Conservation (phyloP, 768 basidiomycete genomes). For the Suillus decipiens region DNA sequence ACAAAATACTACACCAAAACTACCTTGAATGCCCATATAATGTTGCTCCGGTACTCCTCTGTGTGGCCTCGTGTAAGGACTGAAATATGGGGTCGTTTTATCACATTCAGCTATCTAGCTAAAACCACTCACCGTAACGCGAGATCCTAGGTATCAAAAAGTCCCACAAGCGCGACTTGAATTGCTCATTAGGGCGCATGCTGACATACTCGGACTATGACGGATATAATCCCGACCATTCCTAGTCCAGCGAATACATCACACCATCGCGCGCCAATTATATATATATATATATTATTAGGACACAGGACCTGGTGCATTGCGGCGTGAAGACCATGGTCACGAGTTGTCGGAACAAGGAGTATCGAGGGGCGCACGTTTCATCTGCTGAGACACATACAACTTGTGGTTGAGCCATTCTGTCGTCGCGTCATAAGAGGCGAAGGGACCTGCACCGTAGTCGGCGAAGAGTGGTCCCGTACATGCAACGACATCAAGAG, state of each 20-base stretch:
- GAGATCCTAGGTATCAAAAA: not conserved
- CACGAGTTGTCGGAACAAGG: conserved; percentile 1
- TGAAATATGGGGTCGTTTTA: too few species aligned
- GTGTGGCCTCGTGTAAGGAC: not conserved
- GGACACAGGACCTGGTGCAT: conserved; percentile 21
- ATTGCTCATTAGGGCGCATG: not conserved
- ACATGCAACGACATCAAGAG: not conserved
- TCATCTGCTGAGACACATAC: not conserved
- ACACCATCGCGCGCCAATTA: conserved; percentile 16
- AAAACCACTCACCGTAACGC: not conserved
- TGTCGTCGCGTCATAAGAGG: conserved; percentile 4
- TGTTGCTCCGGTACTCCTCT: not conserved
- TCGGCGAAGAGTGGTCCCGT: not conserved
- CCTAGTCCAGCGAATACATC: conserved; percentile 22
- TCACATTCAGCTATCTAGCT: not conserved
- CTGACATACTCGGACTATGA: conserved; percentile 24
- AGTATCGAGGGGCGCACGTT: not conserved
- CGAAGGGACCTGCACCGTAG: not conserved
- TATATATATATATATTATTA: conserved; percentile 25
- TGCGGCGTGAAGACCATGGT: conserved; percentile 20
- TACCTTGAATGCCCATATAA: not conserved
- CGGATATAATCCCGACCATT: conserved; percentile 20
- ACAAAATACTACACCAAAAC: not conserved
- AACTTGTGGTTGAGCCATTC: conserved; percentile 5
- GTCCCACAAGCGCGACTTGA: not conserved